Base-by-base conservation (phyloP, 306 rosid species). In the Prunus mongolica region DNA sequence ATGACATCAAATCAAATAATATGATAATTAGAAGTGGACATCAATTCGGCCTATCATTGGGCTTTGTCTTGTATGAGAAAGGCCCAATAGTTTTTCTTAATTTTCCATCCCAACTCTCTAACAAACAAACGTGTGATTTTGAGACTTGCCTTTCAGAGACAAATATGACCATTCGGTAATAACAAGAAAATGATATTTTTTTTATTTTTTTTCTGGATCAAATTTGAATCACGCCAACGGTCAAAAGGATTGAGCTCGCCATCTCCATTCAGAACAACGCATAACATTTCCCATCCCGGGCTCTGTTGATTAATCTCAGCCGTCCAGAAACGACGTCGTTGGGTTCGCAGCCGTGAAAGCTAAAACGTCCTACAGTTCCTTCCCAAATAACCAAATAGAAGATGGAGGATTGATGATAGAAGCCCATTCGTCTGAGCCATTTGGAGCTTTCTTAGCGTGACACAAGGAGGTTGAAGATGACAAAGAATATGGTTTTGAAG, bases 401-500 rank as follows among this genome's bases (percentile, higher is more conserved):
- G 62, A 32, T 65, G 49, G 47, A 34, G 47, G 69, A 65, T 34
- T 41, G 47, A 62, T 18, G 12, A 25, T 5, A 16, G 10, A 28
- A 32, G 25, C 47, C 69, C 49, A 62, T 62, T 62, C 22, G 45
- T 22, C 65, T 24, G 34, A 13, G 65, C 64, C 54, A 38, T 54
- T 71, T 30, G 49, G 14, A 54, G 41, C 12, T 18, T 73, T 72
- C 50, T 60, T 71, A 65, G 34, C 32, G 51, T 44, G 24, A 38
- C 30, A 5, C 32, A 38, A 58, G 46, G 80, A 67, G 54, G 65
- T 65, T 45, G 76, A 32, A 82, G 65, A 74, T 80, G 72, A 51
- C 52, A 30, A 38, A 4, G 30, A 71, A 28, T 38, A 74, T 84
- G 69, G 57, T 57, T 60, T 71, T 79, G 56, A 73, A 75, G 75